These are phyloP conservation scores for Basipetospora chlamydospora DNA, from an alignment of 2,329 filamentous ascomycete species.

Conservation along the genomic window DNA sequence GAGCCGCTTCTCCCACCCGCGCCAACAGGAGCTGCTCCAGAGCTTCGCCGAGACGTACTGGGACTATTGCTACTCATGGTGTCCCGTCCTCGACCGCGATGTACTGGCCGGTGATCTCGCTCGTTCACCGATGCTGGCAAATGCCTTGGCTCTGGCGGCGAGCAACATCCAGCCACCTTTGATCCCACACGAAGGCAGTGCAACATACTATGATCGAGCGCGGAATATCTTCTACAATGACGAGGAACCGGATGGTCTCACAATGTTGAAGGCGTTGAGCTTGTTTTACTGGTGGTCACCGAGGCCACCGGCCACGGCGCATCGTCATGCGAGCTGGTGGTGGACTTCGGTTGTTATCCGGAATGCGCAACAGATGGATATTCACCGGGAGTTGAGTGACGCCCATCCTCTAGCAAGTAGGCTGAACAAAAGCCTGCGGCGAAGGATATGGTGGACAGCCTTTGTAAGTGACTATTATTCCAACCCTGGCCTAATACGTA, in stretches of 20 bases:
- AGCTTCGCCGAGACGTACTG: conserved; percentile 27
- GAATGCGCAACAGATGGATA: conserved; percentile 27
- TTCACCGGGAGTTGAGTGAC: conserved; percentile 22
- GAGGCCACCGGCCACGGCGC: conserved; percentile 20
- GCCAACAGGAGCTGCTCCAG: conserved; percentile 18
- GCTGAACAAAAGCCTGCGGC: conserved; percentile 15
- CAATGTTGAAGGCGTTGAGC: conserved; percentile 20
- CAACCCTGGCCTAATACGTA: not conserved
- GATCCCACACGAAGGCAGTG: conserved; percentile 22
- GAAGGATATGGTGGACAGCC: conserved; percentile 27
- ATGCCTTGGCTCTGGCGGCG: conserved; percentile 23
- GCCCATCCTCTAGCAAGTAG: conserved; percentile 10
- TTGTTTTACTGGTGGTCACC: conserved; percentile 31
- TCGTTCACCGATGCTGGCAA: conserved; percentile 19
- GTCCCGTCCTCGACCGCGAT: conserved; percentile 22
- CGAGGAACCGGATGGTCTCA: conserved; percentile 21
- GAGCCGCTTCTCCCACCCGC: conserved; percentile 9
- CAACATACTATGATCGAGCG: conserved; percentile 24
- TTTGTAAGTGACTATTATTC: conserved; percentile 13
- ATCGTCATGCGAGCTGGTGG: conserved; percentile 28
- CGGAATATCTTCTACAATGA: conserved; percentile 24
- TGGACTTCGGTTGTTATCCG: conserved; percentile 28
- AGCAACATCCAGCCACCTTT: conserved; percentile 27
- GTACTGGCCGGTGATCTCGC: conserved; percentile 16
- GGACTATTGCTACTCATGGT: conserved; percentile 27